Conservation (phyloP, 805 yeast species). For the Kodamaea hsintzibuensis region DNA sequence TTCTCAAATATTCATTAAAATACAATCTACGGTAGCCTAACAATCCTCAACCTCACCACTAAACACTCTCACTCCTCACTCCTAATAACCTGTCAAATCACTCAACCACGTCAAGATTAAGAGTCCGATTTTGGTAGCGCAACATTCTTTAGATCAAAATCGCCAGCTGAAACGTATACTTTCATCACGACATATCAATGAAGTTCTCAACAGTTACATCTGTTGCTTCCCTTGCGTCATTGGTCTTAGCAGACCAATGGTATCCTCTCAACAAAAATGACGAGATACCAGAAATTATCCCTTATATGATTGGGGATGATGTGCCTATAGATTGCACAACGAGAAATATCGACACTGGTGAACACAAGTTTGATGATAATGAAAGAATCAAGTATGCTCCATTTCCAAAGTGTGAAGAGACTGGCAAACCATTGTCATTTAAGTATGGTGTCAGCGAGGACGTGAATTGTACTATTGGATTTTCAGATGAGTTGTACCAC, state of each 20-base stretch:
- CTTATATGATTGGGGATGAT: slow-evolving; percentile 40
- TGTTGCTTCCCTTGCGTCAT: slow-evolving; percentile 1
- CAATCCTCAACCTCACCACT: too few species aligned
- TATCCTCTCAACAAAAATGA: slow-evolving; percentile 40
- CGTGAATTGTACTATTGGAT: slow-evolving; percentile 58
- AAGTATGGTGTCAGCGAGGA: slow-evolving; percentile 53
- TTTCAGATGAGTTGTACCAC: slow-evolving; percentile 68
- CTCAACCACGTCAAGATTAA: too few species aligned
- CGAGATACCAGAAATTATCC: slow-evolving; percentile 39
- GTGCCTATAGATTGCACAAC: slow-evolving; percentile 60
- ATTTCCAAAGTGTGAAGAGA: slow-evolving; percentile 66
- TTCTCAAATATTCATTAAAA: too few species aligned
- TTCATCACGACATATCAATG: slow-evolving; percentile 1
- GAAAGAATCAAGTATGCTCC: slow-evolving; percentile 56
- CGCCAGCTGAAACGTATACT: background rate
- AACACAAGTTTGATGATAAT: slow-evolving; percentile 68
- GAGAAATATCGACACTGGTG: slow-evolving; percentile 73
- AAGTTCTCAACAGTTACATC: background rate
- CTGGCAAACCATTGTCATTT: slow-evolving; percentile 58
- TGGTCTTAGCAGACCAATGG: slow-evolving; percentile 26
- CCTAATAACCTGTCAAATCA: too few species aligned
- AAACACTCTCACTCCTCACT: too few species aligned
- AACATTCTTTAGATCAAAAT: background rate
- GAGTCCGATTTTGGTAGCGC: background rate
- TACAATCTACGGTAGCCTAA: too few species aligned